Base-by-base conservation (phyloP, 768 basidiomycete species). In the Obba rivulosa region DNA sequence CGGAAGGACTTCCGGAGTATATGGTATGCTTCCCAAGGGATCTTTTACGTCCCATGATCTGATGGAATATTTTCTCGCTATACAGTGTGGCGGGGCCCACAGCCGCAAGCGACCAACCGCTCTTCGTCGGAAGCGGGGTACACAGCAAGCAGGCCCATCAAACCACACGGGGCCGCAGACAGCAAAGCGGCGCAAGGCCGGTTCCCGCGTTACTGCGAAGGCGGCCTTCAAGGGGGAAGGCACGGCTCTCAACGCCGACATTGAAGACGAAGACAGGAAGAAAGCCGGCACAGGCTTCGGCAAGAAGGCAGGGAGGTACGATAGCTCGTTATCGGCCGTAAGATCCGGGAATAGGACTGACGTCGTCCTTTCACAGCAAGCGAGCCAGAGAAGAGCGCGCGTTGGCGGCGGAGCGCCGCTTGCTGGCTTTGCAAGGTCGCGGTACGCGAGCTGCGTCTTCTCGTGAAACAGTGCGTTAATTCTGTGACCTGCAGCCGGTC, bases 1-100 rank as follows among this genome's bases (percentile, higher is more conserved):
- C 64, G 20, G 79, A 74, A 2, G 84, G 84, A 42, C 69, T 88
- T 3, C 89, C 89, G 3, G 85, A 90, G 68, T 90, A 81, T 60
- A 77, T 90, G 73, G 88, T 88, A 53, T 21, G 69, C 41, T 46
- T 21, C 31, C n/a, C 31, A 35, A 39, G 3, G 16, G 18, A 17
- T 34, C 49, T 37, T 3, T 16, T 41, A 17, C 34, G 7, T 24
- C 34, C 9, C 20, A 17, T 31, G 28, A 4, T 39, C 21, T 31
- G 8, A 31, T 13, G 11, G 24, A 21, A 37, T 16, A 0, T 20
- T 36, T 2, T 18, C 31, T 34, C 22, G 40, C 40, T 40, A 48
- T 25, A 8, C 45, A 89, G 87, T 90, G 88, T 53, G 89, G 90
- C 45, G 89, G 88, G 13, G 87, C 89, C 13, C 85, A 90, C 59